Base-by-base conservation (phyloP, 2,329 filamentous ascomycete species). In the Sphaceloma murrayae region DNA sequence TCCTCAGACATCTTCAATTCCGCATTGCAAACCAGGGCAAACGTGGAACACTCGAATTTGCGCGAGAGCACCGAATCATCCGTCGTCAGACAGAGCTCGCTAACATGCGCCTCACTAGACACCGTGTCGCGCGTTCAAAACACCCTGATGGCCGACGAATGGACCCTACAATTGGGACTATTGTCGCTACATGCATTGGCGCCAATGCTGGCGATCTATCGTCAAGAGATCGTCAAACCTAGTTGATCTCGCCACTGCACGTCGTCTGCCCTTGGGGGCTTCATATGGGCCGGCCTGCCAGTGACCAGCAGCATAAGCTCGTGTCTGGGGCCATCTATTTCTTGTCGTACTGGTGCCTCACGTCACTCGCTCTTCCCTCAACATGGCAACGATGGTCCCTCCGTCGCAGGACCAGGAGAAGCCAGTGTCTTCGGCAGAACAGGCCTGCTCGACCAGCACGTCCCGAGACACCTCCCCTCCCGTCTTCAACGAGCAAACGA, bases 401-500 rank as follows among this genome's bases (percentile, higher is more conserved):
- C 10, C 8, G 13, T 10, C 6, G 8, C 13, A 2, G 8, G 36
- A 40, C 21, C 22, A 30, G 24, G 36, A 40, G 36, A 40, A 40
- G 36, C 22, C 14, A 26, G 24, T 30, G 9, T 10, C 22, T 11
- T 19, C 14, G 13, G 26, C 14, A 10, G 24, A 40, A 17, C 27
- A 22, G 5, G 26, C n/a, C 14, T 10, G 9, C n/a, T 40, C 36
- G 9, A 22, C 36, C 16, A 11, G 9, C 13, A 30, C 36, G 13
- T 40, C 24, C 10, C 22, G 22, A 13, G 36, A 30, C 4, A n/a
- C 11, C 24, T 40, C 36, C 8, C 16, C 24, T 3, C 56, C 61
- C 34, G 56, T 60, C 16, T 73, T 75, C 57, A 74, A 72, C 31
- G 72, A 75, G 50, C 72, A 75, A 54, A 74, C 72, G 11, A 72